Evolutionary conservation across 2,329 filamentous ascomycete genomes (phyloP).

Genomic region (Penicillium griseofulvum): DNA sequence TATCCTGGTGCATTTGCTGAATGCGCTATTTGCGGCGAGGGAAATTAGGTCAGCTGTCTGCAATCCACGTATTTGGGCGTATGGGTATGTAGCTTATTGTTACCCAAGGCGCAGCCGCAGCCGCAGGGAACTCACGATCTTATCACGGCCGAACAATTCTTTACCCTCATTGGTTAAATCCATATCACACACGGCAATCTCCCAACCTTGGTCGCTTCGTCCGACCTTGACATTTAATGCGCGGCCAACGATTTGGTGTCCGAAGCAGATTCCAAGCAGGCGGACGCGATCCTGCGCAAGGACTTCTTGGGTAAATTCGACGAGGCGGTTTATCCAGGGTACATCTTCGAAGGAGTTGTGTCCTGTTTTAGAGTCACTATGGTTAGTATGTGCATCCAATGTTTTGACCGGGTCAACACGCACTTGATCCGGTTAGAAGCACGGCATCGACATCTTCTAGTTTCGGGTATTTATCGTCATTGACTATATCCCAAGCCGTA

Average conservation of each 20-base stretch:
- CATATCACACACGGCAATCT: slow-evolving; percentile 71
- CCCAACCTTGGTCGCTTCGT: slow-evolving; percentile 70
- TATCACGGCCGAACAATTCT: slow-evolving; percentile 67
- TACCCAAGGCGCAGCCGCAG: neutral
- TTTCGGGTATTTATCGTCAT: slow-evolving; percentile 65
- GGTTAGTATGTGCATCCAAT: neutral
- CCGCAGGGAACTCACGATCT: slow-evolving; percentile 48
- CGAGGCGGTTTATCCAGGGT: slow-evolving; percentile 73
- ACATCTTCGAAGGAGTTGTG: slow-evolving; percentile 70
- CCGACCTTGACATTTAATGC: slow-evolving; percentile 68
- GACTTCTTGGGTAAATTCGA: slow-evolving; percentile 63
- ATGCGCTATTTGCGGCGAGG: slow-evolving; percentile 40
- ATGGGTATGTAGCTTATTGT: neutral
- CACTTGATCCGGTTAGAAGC: slow-evolving; percentile 71
- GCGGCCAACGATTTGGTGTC: slow-evolving; percentile 78
- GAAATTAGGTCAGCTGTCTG: neutral
- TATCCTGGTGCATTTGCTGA: slow-evolving; percentile 85
- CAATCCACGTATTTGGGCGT: neutral
- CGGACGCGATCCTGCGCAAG: slow-evolving; percentile 62
- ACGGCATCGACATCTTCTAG: slow-evolving; percentile 76
- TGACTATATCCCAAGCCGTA: slow-evolving; percentile 68
- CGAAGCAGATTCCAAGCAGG: slow-evolving; percentile 81
- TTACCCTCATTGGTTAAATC: slow-evolving; percentile 67
- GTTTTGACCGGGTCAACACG: slow-evolving; percentile 21
- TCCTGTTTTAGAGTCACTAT: slow-evolving; percentile 46